Conservation (phyloP, 345 rosid species). For the Anacardium occidentale region DNA sequence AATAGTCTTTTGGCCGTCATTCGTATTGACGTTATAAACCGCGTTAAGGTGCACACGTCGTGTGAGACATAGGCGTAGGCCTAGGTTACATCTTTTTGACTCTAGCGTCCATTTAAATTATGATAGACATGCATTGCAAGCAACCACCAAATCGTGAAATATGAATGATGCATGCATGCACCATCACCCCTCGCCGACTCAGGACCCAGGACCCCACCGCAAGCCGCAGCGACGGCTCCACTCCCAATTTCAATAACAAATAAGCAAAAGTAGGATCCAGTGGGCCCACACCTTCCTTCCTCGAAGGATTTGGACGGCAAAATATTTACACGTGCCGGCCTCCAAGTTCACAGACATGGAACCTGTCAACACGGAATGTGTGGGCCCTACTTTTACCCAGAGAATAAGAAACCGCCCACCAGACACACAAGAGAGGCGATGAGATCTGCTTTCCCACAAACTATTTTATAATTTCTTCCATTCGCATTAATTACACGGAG, state of each 20-base stretch:
- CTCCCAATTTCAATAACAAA: background rate
- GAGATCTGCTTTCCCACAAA: no score
- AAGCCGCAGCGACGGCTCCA: constrained; percentile 15
- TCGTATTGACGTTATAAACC: no score
- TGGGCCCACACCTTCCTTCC: background rate
- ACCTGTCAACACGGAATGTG: constrained; percentile 41
- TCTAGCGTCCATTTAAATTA: no score
- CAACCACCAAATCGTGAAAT: no score
- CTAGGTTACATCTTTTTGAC: no score
- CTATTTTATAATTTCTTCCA: no score
- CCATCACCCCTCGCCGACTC: background rate
- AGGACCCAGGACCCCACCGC: constrained; percentile 9
- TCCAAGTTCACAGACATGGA: constrained; percentile 26
- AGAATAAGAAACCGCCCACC: no score
- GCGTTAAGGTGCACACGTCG: no score
- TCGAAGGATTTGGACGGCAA: constrained; percentile 39
- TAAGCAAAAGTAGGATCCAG: background rate
- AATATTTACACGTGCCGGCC: constrained; percentile 45
- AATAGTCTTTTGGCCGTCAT: no score
- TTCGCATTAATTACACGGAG: background rate
- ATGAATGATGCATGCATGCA: background rate
- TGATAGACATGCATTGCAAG: no score
- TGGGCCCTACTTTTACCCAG: constrained; percentile 26
- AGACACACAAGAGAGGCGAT: no score
- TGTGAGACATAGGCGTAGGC: no score